Percentiles rank a stretch among this genome's conserved stretches.
Evolutionary conservation across 2,329 filamentous ascomycete genomes (phyloP).

Genomic region (Xylaria hypoxylon): DNA sequence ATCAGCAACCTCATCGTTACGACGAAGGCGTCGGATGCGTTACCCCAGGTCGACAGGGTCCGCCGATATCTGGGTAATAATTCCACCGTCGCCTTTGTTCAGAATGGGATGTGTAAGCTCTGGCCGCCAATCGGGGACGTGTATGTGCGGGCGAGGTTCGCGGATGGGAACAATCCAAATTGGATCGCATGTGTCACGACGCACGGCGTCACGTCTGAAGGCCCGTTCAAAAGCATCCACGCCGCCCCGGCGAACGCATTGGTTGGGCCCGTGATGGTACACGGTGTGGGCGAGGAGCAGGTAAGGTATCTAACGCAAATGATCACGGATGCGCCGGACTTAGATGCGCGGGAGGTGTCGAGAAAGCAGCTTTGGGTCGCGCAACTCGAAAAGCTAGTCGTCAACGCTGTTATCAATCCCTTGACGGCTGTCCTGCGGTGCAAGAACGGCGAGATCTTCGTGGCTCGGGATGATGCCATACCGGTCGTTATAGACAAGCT

Average conservation of each 20-base stretch:
- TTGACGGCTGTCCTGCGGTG: slow-evolving; percentile 82
- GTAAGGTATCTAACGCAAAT: slow-evolving; percentile 56
- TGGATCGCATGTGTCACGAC: slow-evolving; percentile 77
- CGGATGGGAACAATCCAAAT: slow-evolving; percentile 61
- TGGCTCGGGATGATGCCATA: slow-evolving; percentile 62
- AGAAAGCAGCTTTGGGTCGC: slow-evolving; percentile 62
- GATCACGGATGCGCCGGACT: slow-evolving; percentile 57
- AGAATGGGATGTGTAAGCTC: slow-evolving; percentile 85
- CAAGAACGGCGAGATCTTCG: slow-evolving; percentile 81
- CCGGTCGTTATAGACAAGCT: slow-evolving; percentile 74
- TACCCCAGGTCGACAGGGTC: slow-evolving; percentile 70
- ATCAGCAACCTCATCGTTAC: slow-evolving; percentile 82
- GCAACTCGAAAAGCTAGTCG: slow-evolving; percentile 88
- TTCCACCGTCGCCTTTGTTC: slow-evolving; percentile 84
- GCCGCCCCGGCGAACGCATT: slow-evolving; percentile 62
- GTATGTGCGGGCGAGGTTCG: slow-evolving; percentile 59
- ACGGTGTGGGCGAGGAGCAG: slow-evolving; percentile 24
- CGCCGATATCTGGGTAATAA: slow-evolving; percentile 69
- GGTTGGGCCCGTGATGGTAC: slow-evolving; percentile 60
- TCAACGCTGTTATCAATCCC: slow-evolving; percentile 86
- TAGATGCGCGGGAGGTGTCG: slow-evolving; percentile 57
- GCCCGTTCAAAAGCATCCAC: slow-evolving; percentile 64
- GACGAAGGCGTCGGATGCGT: slow-evolving; percentile 77
- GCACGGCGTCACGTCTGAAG: slow-evolving; percentile 66
- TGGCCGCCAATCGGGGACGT: slow-evolving; percentile 64